phyloP scores from a whole-genome alignment of 768 basidiomycete species.

The Steccherinum ochraceum region DNA sequence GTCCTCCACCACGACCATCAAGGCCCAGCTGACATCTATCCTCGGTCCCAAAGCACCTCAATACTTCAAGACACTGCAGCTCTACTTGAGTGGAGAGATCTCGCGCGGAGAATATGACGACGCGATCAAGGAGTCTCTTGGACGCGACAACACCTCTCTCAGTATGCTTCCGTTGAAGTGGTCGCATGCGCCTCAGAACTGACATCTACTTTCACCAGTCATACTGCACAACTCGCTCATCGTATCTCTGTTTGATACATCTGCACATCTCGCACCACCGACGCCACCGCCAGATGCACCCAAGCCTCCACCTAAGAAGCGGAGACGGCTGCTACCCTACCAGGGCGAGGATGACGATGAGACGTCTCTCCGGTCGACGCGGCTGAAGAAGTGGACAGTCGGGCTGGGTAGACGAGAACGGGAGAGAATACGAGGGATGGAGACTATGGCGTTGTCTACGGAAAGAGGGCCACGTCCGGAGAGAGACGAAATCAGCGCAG shows the following conservation, averaged over 20 bases:
- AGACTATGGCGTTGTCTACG: slow-evolving; percentile 31
- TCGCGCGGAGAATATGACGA: slow-evolving; percentile 78
- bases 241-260: slow-evolving; percentile 78
- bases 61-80: slow-evolving; percentile 62
- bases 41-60: slow-evolving; percentile 52
- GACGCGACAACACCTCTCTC: slow-evolving; percentile 46
- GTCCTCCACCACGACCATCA: slow-evolving; percentile 68
- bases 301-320: slow-evolving; percentile 62
- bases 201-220: slow-evolving; percentile 36
- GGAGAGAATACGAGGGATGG: slow-evolving; percentile 55
- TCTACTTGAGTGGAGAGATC: slow-evolving; percentile 60
- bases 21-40: slow-evolving; percentile 55
- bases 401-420: slow-evolving; percentile 69
- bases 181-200: too few relatives aligned
- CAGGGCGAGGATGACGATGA: slow-evolving; percentile 60
- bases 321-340: slow-evolving; percentile 62
- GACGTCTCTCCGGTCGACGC: slow-evolving; percentile 48
- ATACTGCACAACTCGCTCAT: slow-evolving; percentile 82
- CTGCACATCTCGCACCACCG: slow-evolving; percentile 60
- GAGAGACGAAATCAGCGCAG: slow-evolving; percentile 62
- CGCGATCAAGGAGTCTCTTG: slow-evolving; percentile 50
- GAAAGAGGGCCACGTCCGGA: slow-evolving; percentile 42
- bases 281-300: slow-evolving; percentile 59
- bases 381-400: slow-evolving; percentile 72
- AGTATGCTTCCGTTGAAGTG: slow-evolving; percentile 28